Evolutionary conservation across 371 early-diverging fungal species (phyloP).

Genomic region (Capniomyces stellatus): DNA sequence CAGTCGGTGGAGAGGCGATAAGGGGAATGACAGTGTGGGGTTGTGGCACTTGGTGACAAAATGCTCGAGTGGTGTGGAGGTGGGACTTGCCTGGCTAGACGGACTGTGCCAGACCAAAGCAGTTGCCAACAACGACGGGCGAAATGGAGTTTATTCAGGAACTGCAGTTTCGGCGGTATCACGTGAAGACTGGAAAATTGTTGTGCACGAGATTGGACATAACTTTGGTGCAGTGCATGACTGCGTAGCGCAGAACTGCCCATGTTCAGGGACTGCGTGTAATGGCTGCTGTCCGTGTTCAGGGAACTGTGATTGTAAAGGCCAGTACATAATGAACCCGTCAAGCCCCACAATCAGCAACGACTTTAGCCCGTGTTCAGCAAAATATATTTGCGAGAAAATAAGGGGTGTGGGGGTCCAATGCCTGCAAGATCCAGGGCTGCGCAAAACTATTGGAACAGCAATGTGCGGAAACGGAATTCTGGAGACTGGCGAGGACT

Average conservation of each 20-base stretch:
- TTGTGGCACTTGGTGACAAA: conserved; percentile 89
- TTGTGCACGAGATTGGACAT: conserved; percentile 91
- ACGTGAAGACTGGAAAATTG: conserved; percentile 80
- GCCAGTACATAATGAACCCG: conserved; percentile 68
- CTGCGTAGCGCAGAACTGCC: conserved; percentile 30
- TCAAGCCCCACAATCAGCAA: conserved; percentile 46
- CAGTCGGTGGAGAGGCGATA: conserved; percentile 67
- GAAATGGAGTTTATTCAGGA: conserved; percentile 39
- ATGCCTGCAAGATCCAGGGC: conserved; percentile 34
- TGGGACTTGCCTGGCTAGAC: conserved; percentile 88
- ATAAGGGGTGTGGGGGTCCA: conserved; percentile 25
- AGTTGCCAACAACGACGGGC: conserved; percentile 19
- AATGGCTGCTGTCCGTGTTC: conserved; percentile 53
- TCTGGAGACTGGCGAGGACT: conserved; percentile 75
- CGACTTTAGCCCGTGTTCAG: conserved; percentile 63
- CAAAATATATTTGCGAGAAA: conserved; percentile 40
- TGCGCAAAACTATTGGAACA: conserved; percentile 23
- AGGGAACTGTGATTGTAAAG: conserved; percentile 52
- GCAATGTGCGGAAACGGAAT: conserved; percentile 90
- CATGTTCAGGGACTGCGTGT: conserved; percentile 27
- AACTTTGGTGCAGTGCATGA: conserved; percentile 51
- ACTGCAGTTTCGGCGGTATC: conserved; percentile 75
- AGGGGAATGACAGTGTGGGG: conserved; percentile 49
- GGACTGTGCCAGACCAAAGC: conserved; percentile 43
- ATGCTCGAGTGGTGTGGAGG: conserved; percentile 65